Base-by-base conservation (phyloP, 2,329 filamentous ascomycete species). In the Hymenoscyphus occultus region DNA sequence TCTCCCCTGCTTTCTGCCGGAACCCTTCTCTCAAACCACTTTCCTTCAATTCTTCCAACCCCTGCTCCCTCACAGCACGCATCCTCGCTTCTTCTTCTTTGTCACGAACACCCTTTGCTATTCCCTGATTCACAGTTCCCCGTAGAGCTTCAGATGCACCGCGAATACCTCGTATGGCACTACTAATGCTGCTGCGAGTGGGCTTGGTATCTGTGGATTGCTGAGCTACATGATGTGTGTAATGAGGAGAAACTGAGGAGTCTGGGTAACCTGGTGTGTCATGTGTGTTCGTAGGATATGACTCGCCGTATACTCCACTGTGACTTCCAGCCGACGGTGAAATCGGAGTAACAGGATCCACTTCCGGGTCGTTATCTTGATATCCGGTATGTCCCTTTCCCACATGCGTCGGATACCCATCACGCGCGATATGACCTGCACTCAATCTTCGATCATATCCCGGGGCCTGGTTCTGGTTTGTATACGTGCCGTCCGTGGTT, bases 61-160 rank as follows among this genome's bases (percentile, higher is more conserved):
- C 71, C 42, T 68, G 66, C 58, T 71, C 70, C 45, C 65, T 64
- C 7, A 73, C 42, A 14, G 51, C 61, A 45, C 65, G 62, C 68
- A 68, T 67, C n/a, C 68, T 59, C 56, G 72, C 71, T 48, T 67
- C 67, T 56, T 72, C 71, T 12, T 64, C 70, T 1, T 62, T 61
- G 39, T 73, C 70, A 56, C 68, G 64, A 31, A 67, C 63, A 0
- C 59, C 65, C 28, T 65, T 64, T 35, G 70, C 71, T 28, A 73
- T 68, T 5, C 51, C 65, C 32, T 56, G 57, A 56, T 73, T 72
- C 3, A 73, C 63, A 9, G 64, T 62, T 16, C 71, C 71, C 39
- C 71, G 48, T 1, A 73, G 19, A 4, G 69, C 71, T 56, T 73
- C 71, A 2, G 68, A 65, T 10, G 70, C 70, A 22, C 71, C 71